Evolutionary conservation across 768 basidiomycete genomes (phyloP), one percentile per base, ranked within the genome.

Genomic region (Trametes elegans): DNA sequence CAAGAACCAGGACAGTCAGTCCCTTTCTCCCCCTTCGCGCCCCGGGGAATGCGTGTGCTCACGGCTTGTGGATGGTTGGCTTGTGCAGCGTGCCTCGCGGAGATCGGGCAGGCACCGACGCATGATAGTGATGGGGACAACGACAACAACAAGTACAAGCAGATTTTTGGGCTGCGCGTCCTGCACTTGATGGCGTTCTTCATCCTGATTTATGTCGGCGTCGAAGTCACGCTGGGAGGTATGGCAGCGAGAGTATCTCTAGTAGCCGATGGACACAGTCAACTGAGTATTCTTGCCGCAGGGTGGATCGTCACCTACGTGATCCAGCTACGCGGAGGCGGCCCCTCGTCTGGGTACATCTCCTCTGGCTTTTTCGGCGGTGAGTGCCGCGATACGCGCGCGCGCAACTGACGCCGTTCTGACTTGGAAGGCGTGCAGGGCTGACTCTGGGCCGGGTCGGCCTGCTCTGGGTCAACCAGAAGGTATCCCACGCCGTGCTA

Each of bases 1-100:
- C 44, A 83, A 82, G 64, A 76, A 67, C 0, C 88, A 90, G 64
- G 84, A 91, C 63, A 84, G 90, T 85, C 85, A 64, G 85, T 32
- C 23, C 47, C 14, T 13, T 32, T 7, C 42, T 18, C 53, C 46
- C n/a, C 78, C 74, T 27, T 2, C 3, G 2, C 40, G 3, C 13
- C 19, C 21, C 13, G 7, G 4, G 3, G 11, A 28, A 7, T 46
- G 5, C 19, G 28, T 7, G 11, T 6, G 16, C 16, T 32, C 31
- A 2, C 4, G n/a, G n/a, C 26, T 45, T 28, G 1, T 1, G 31
- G 13, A 42, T 46, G 27, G 11, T 14, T 32, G 9, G 0, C 9
- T 7, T 6, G 23, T 14, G 28, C 32, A 88, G 86, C 81, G 51
- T 83, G 80, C 58, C 70, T 85, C 13, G 58, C 63, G 1, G 67